Evolutionary conservation across 2,329 filamentous ascomycete genomes (phyloP).

Genomic region (Cercospora beticola): DNA sequence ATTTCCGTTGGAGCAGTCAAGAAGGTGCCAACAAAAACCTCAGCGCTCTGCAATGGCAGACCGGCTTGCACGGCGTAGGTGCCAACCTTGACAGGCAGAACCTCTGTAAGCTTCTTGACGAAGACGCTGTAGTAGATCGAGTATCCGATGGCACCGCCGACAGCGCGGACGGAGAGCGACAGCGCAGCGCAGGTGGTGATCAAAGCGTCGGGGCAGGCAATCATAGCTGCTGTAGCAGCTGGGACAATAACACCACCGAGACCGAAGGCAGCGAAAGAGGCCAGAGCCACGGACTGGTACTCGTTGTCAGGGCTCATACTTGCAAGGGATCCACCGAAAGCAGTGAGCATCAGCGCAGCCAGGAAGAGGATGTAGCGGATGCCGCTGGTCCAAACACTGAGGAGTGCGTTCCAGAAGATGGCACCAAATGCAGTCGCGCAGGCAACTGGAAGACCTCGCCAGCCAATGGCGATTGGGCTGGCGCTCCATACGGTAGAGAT

Average conservation of each 20-base stretch:
- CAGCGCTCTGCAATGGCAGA: slow-evolving; percentile 21
- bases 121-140: slow-evolving; percentile 37
- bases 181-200: slow-evolving; percentile 35
- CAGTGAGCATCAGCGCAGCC: slow-evolving; percentile 25
- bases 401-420: slow-evolving; percentile 56
- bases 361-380: slow-evolving; percentile 59
- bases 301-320: slow-evolving; percentile 56
- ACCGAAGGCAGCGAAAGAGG: slow-evolving; percentile 40
- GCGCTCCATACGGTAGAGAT: slow-evolving; percentile 64
- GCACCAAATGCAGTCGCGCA: slow-evolving; percentile 53
- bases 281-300: slow-evolving; percentile 25
- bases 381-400: slow-evolving; percentile 58
- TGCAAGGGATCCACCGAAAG: slow-evolving; percentile 49
- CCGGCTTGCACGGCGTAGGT: slow-evolving; percentile 29
- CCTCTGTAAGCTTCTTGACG: slow-evolving; percentile 27
- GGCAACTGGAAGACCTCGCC: slow-evolving; percentile 63
- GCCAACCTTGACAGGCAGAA: slow-evolving; percentile 25
- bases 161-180: slow-evolving; percentile 34
- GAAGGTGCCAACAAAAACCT: slow-evolving; percentile 26
- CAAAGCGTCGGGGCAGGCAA: slow-evolving; percentile 33
- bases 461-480: slow-evolving; percentile 58
- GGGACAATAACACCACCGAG: slow-evolving; percentile 39
- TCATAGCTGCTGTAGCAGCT: slow-evolving; percentile 36
- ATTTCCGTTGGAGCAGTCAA: slow-evolving; percentile 20
- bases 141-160: slow-evolving; percentile 35